A percentile compares a stretch with the other conserved stretches of the same genome.
Conservation (phyloP, 116 monocot species). For the Papilionanthe hybrid region DNA sequence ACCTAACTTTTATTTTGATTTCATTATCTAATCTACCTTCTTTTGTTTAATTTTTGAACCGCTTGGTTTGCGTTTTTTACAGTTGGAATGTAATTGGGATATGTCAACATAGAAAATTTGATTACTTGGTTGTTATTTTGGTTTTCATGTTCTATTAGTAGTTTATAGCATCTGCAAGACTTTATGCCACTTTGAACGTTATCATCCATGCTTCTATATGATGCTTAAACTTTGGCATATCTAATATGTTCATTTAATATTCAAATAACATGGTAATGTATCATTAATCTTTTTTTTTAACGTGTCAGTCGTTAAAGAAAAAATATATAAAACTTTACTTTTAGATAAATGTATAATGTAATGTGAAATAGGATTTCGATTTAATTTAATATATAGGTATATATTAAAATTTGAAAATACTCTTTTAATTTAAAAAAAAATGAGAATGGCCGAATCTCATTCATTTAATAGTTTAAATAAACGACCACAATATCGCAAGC, state of each 20-base stretch:
- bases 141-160: neutral
- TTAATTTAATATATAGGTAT: too few species aligned
- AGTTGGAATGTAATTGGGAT: neutral
- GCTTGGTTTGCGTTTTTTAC: neutral
- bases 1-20: too few species aligned
- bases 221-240: neutral
- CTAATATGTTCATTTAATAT: neutral
- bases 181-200: neutral
- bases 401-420: too few species aligned
- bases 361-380: too few species aligned
- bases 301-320: too few species aligned
- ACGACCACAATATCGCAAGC: too few species aligned
- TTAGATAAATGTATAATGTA: too few species aligned
- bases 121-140: neutral
- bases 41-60: neutral
- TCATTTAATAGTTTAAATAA: too few species aligned
- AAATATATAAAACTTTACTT: too few species aligned
- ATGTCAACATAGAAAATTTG: neutral
- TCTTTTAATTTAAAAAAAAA: too few species aligned
- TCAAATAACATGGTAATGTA: neutral
- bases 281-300: neutral
- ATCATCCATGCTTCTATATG: neutral
- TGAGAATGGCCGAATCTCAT: too few species aligned
- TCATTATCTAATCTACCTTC: neutral
- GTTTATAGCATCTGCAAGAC: neutral